Conservation (phyloP, 345 rosid genomes). For the Syzygium grande region DNA sequence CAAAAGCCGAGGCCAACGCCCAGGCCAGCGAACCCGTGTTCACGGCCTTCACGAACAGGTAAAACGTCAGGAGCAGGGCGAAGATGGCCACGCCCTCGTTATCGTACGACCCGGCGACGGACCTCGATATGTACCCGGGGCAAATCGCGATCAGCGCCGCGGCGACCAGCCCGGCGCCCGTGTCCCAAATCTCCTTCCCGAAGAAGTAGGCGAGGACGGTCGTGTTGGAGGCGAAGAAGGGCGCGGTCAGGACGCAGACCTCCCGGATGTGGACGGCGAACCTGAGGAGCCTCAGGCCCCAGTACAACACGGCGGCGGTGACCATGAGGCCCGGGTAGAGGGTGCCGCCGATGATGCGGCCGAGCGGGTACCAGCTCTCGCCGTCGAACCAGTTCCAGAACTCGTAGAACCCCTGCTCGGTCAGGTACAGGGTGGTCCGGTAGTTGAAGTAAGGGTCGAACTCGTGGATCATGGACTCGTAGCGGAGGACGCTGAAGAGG, state of each 20-base stretch:
- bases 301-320: conserved; percentile 77
- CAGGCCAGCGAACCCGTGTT: conserved; percentile 90
- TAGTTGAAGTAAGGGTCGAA: conserved; percentile 97
- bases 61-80: conserved; percentile 81
- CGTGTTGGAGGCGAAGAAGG: conserved; percentile 93
- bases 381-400: conserved; percentile 99
- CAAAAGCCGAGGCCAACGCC: conserved; percentile 89
- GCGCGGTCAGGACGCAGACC: conserved; percentile 93
- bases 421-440: conserved; percentile 74
- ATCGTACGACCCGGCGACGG: conserved; percentile 95
- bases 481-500: conserved; percentile 85
- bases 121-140: conserved; percentile 95
- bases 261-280: conserved; percentile 94
- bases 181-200: conserved; percentile 96
- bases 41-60: conserved; percentile 84
- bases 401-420: conserved; percentile 85
- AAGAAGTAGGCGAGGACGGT: conserved; percentile 91
- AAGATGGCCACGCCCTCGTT: conserved; percentile 95
- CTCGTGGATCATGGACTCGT: conserved; percentile 98
- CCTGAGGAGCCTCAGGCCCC: conserved; percentile 56
- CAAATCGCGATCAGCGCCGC: conserved; percentile 86
- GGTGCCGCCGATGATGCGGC: conserved; percentile 93
- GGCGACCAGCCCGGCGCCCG: conserved; percentile 93
- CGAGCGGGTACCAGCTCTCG: conserved; percentile 98
- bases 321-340: conserved; percentile 94